Percentiles rank a stretch among this genome's conserved stretches.
These are phyloP conservation scores for Immersiella caudata DNA, from an alignment of 495 filamentous ascomycete genomes.

Conservation along the genomic window DNA sequence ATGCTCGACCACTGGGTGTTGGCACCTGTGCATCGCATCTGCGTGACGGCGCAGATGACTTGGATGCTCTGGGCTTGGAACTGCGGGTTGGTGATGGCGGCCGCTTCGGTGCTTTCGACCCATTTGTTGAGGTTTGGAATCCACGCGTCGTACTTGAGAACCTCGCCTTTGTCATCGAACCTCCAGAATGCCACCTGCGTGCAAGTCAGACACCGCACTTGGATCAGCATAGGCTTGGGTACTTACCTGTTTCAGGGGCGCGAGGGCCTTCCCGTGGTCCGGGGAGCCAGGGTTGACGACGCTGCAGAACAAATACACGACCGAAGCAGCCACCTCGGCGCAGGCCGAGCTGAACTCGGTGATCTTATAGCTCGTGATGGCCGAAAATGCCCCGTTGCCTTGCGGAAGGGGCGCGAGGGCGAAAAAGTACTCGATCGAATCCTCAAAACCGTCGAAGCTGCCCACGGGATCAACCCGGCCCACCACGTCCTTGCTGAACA, in stretches of 20 bases:
- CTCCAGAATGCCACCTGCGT: conserved; percentile 39
- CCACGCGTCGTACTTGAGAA: conserved; percentile 43
- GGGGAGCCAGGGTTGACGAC: conserved; percentile 33
- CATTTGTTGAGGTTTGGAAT: conserved; percentile 42
- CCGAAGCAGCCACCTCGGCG: conserved; percentile 37
- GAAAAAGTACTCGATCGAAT: conserved; percentile 47
- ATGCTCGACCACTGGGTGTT: conserved; percentile 40
- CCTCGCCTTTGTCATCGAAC: conserved; percentile 38
- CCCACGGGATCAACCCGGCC: conserved; percentile 43
- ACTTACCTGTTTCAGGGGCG: conserved; percentile 36
- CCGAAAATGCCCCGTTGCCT: conserved; percentile 29
- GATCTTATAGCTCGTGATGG: conserved; percentile 39
- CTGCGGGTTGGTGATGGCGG: conserved; percentile 27
- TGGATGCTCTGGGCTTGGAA: conserved; percentile 32
- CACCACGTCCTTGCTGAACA: conserved; percentile 41
- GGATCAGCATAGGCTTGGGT: neutral
- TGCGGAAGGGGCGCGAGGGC: conserved; percentile 40
- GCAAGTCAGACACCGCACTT: neutral
- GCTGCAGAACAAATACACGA: conserved; percentile 42
- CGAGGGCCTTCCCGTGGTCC: conserved; percentile 32
- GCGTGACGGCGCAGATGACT: conserved; percentile 35
- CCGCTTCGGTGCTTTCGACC: conserved; percentile 30
- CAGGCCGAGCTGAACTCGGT: conserved; percentile 41
- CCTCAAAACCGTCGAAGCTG: conserved; percentile 41
- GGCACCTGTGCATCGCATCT: conserved; percentile 36